Conservation (phyloP, 2,329 filamentous ascomycete genomes). For the Polytolypa hystricis region DNA sequence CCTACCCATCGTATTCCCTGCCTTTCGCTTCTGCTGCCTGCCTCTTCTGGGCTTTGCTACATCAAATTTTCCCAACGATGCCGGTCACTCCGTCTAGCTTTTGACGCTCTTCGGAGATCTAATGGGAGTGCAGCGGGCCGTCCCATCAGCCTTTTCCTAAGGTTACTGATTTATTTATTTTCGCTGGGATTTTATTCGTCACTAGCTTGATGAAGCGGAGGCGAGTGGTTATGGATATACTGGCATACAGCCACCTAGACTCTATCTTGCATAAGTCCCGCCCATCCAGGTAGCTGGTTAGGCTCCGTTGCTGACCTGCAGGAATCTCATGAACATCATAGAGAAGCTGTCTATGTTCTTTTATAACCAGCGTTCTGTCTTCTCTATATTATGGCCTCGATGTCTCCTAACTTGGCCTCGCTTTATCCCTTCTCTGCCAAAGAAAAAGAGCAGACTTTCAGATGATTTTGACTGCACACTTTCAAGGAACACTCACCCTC, state of each 20-base stretch:
- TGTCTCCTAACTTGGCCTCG: not conserved
- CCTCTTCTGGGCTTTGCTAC: too few species aligned
- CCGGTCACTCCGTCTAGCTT: conserved; percentile 9
- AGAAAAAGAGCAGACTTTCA: too few species aligned
- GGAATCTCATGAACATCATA: conserved; percentile 5
- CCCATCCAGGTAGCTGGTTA: conserved; percentile 26
- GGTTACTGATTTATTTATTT: conserved; percentile 27
- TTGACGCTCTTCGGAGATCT: conserved; percentile 15
- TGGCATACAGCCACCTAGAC: conserved; percentile 23
- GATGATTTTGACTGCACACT: too few species aligned
- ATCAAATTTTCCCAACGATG: too few species aligned
- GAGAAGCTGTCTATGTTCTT: not conserved
- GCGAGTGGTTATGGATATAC: conserved; percentile 17
- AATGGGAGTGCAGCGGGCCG: conserved; percentile 35
- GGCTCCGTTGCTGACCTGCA: conserved; percentile 18
- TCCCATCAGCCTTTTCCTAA: conserved; percentile 30
- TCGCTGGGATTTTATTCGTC: conserved; percentile 14
- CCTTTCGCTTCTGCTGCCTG: conserved; percentile 1
- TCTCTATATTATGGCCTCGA: conserved; percentile 8
- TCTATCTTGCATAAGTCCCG: conserved; percentile 28
- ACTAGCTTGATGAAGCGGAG: conserved; percentile 22
- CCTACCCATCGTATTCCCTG: conserved; percentile 8
- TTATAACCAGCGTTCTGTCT: too few species aligned
- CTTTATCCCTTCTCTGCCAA: conserved; percentile 1
- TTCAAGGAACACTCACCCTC: too few species aligned